These are phyloP conservation scores for Violaceomyces palustris DNA, from an alignment of 1,284 basidiomycete genomes.

Conservation along the genomic window DNA sequence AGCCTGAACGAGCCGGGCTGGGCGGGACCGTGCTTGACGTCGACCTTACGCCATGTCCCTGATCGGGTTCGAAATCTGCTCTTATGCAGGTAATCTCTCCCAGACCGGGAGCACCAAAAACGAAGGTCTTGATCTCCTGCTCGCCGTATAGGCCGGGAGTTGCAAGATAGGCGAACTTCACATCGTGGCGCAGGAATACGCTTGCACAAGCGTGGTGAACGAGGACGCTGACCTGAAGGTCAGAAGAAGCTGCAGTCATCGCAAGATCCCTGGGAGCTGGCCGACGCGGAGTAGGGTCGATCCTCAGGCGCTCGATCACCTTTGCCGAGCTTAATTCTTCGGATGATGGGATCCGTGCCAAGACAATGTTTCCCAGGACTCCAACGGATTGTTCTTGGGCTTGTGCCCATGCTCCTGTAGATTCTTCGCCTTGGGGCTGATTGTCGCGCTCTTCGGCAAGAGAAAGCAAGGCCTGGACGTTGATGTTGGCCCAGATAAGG, in stretches of 20 bases:
- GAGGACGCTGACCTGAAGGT: conserved; percentile 10
- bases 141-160: not conserved
- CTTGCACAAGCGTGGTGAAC: conserved; percentile 24
- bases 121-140: conserved; percentile 16
- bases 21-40: conserved; percentile 9
- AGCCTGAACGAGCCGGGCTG: conserved; percentile 10
- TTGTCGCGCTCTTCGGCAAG: too few relatives aligned
- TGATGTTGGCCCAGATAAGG: conserved; percentile 38
- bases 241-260: too few relatives aligned
- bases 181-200: conserved; percentile 30
- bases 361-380: too few relatives aligned
- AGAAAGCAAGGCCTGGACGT: conserved; percentile 28
- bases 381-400: too few relatives aligned
- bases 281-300: too few relatives aligned
- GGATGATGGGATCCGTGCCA: too few relatives aligned
- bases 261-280: too few relatives aligned
- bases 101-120: conserved; percentile 30
- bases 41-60: conserved; percentile 13
- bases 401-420: too few relatives aligned
- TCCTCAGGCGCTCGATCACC: too few relatives aligned
- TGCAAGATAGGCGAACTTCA: conserved; percentile 6
- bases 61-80: conserved; percentile 40
- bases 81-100: conserved; percentile 37
- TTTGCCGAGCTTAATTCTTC: too few relatives aligned
- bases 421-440: too few relatives aligned